Percentiles rank a stretch among this genome's conserved stretches.
phyloP scores from a whole-genome alignment of 352 stramenopile genomes.

The Globisporangium orthogonon region DNA sequence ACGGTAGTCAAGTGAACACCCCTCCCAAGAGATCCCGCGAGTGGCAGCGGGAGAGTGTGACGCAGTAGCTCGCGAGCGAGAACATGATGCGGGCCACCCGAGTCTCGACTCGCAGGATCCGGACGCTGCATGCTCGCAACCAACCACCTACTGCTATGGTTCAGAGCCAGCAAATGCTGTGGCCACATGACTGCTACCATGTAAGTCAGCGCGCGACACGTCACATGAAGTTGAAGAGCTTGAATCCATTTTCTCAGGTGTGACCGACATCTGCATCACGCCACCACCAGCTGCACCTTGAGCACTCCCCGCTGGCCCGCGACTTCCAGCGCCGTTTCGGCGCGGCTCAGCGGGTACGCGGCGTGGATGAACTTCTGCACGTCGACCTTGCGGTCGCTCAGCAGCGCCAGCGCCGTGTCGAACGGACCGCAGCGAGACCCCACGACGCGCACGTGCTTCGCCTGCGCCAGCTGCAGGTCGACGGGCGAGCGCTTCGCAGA shows the following conservation, averaged over 20 bases:
- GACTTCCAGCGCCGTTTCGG: slow-evolving; percentile 36
- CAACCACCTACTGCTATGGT: no score
- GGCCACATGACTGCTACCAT: no score
- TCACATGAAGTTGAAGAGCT: no score
- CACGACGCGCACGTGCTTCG: slow-evolving; percentile 43
- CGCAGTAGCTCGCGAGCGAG: no score
- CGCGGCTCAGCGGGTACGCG: slow-evolving; percentile 50
- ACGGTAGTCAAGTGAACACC: not conserved
- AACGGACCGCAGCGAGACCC: slow-evolving; percentile 69
- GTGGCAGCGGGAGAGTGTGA: no score
- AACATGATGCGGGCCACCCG: no score
- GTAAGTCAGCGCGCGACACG: no score
- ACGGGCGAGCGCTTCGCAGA: slow-evolving; percentile 26
- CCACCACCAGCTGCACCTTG: slow-evolving; percentile 51
- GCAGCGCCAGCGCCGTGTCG: slow-evolving; percentile 40
- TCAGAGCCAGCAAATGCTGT: no score
- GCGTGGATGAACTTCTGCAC: slow-evolving; percentile 64
- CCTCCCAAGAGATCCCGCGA: no score
- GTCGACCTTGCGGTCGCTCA: slow-evolving; percentile 40
- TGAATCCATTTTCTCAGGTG: no score
- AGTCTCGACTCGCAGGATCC: no score
- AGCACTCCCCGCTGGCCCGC: slow-evolving; percentile 37
- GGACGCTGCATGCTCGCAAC: no score
- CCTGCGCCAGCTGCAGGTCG: slow-evolving; percentile 17
- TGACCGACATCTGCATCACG: slow-evolving; percentile 8